Base-by-base conservation (phyloP, 257 asterid genomes). In the Scutellaria baicalensis region DNA sequence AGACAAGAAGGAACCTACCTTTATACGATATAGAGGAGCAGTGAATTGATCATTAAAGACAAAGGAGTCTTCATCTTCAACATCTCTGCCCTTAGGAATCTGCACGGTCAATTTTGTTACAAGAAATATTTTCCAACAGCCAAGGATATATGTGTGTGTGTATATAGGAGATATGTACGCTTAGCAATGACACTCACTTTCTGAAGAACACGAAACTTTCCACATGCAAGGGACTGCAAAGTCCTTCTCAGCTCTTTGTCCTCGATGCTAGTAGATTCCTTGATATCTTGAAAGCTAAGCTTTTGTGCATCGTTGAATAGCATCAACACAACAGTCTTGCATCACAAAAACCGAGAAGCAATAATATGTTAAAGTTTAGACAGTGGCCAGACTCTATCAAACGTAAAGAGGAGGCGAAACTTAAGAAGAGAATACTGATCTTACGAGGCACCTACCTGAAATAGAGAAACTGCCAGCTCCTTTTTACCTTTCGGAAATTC, bases 401-500 rank as follows among this genome's bases (percentile, higher is more conserved):
- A 49, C 8, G 17, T 10, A 44, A 17, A 48, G n/a, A n/a, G n/a
- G n/a, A 20, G 47, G 13, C n/a, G 35, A 71, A 69, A 21, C 7
- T 62, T 48, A 45, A 43, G 33, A 55, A 64, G 50, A 64, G 7
- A 20, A 65, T 36, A 62, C 6, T 13, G 59, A 76, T 20, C 23
- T 42, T 36, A 73, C 9, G 56, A 68, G 18, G 79, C 40, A 27
- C 91, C 68, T 76, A 88, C 96, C 96, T 94, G 99, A 82, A 94
- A 94, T 14, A 94, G 90, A 71, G 98, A 94, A 76, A 91, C 99
- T 44, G 99, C 95, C 65, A 94, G 89, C 89, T 91, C 99, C 90
- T 89, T 94, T 82, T 82, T 91, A 67, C 95, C 97, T 76, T 91
- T 94, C 2, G 87, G 85, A 72, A 91, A 94, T 64, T 85, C 95